These are phyloP conservation scores for Inonotus hispidus DNA, from an alignment of 1,284 basidiomycete genomes.

Conservation along the genomic window DNA sequence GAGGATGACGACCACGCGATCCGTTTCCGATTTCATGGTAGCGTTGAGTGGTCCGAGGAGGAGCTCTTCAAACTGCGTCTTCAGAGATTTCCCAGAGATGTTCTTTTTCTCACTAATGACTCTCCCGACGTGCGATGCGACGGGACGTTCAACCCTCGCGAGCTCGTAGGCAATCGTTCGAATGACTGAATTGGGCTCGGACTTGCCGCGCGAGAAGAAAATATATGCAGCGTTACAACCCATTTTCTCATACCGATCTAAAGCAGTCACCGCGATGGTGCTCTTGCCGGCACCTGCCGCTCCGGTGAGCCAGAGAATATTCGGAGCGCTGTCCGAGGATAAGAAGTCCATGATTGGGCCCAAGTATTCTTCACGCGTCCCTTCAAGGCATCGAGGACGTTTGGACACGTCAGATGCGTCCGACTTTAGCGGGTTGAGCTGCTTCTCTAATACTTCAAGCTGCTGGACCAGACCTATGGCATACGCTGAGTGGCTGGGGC, in stretches of 20 bases:
- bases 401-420: background rate
- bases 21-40: background rate
- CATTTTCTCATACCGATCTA: background rate
- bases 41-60: background rate
- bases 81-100: background rate
- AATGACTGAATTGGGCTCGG: background rate
- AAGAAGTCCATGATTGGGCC: no score
- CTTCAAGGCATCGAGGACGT: conserved; percentile 17
- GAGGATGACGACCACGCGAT: conserved; percentile 2
- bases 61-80: conserved; percentile 1
- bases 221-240: background rate
- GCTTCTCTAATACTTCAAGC: background rate
- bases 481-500: background rate
- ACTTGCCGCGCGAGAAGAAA: background rate
- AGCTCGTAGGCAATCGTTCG: no score
- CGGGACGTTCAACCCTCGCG: conserved; percentile 11
- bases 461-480: background rate
- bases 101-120: background rate
- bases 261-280: conserved; percentile 15
- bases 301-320: conserved; percentile 20
- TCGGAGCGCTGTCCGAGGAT: background rate
- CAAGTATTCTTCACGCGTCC: conserved; percentile 19
- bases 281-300: conserved; percentile 22
- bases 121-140: background rate
- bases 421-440: background rate